These are phyloP conservation scores for Cladosporium oxysporum DNA, from an alignment of 2,329 filamentous ascomycete species.

Conservation along the genomic window DNA sequence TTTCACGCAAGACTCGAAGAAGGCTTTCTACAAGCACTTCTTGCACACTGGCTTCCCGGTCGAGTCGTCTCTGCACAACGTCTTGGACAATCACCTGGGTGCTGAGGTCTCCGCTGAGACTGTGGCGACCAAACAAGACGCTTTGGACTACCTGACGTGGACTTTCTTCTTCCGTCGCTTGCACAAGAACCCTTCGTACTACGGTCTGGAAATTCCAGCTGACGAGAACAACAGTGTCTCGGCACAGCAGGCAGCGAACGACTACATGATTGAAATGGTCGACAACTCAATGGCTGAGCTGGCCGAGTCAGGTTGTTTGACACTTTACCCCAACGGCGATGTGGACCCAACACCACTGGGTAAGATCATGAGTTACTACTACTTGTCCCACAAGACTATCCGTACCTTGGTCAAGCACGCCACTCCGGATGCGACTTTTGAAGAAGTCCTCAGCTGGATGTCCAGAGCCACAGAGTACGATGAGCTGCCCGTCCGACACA, in stretches of 20 bases:
- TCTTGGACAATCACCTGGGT: slow-evolving; percentile 93
- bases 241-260: slow-evolving; percentile 85
- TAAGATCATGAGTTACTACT: slow-evolving; percentile 99
- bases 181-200: slow-evolving; percentile 98
- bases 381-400: slow-evolving; percentile 89
- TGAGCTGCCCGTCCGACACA: slow-evolving; percentile 94
- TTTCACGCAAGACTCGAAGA: slow-evolving; percentile 96
- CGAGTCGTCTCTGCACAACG: slow-evolving; percentile 92
- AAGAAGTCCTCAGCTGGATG: slow-evolving; percentile 88
- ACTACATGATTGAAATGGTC: slow-evolving; percentile 92
- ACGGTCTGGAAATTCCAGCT: slow-evolving; percentile 88
- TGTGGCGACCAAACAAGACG: slow-evolving; percentile 91
- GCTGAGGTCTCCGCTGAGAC: slow-evolving; percentile 94
- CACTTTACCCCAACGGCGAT: slow-evolving; percentile 81
- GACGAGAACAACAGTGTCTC: slow-evolving; percentile 87
- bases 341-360: slow-evolving; percentile 87
- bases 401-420: slow-evolving; percentile 77
- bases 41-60: slow-evolving; percentile 97
- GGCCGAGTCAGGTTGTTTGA: slow-evolving; percentile 79
- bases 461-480: slow-evolving; percentile 92
- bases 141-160: slow-evolving; percentile 96
- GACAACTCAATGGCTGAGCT: slow-evolving; percentile 82
- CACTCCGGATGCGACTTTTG: slow-evolving; percentile 73
- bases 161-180: slow-evolving; percentile 98
- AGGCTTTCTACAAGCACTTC: slow-evolving; percentile 99